Evolutionary conservation across 2,329 filamentous ascomycete genomes (phyloP), one percentile per base, ranked within the genome.

Genomic region (Penicillium sp.): DNA sequence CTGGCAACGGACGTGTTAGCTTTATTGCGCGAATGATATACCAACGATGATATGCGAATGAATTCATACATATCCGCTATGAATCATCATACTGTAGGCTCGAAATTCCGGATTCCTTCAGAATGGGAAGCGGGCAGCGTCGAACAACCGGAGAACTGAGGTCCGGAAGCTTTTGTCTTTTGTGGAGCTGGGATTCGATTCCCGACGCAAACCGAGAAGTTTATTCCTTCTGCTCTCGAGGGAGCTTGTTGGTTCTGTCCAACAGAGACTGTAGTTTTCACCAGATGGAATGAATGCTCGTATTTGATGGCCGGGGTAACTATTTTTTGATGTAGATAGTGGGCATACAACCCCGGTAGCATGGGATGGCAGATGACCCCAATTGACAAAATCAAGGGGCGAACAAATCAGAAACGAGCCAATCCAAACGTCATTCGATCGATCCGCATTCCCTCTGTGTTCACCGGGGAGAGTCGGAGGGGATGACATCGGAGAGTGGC

Each of bases 381-480:
- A n/a, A n/a, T n/a, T n/a, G n/a, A n/a, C n/a, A n/a, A n/a, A n/a
- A n/a, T n/a, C n/a, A n/a, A n/a, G n/a, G n/a, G n/a, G n/a, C n/a
- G 24, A 12, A 24, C 52, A 43, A 51, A 58, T 47, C 18, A 39
- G 17, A 44, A 49, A 54, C 53, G 48, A n/a, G n/a, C n/a, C n/a
- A n/a, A n/a, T n/a, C n/a, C n/a, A n/a, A n/a, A 54, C 56, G 54
- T 59, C 27, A 51, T 57, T 46, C 27, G 27, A 45, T 49, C 36
- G 48, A 53, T 49, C 54, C 40, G 21, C 42, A 33, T 44, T 44
- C 49, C 49, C 45, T 51, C 47, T 46, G 36, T 20, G 40, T 26
- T 56, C 55, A 59, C 55, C 57, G 57, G 60, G 54, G 54, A 59
- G 57, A 53, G 13, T 63, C 60, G 60, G 60, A 57, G 46, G n/a